phyloP scores from a whole-genome alignment of 257 asterid species.

The Salvia miltiorrhiza region DNA sequence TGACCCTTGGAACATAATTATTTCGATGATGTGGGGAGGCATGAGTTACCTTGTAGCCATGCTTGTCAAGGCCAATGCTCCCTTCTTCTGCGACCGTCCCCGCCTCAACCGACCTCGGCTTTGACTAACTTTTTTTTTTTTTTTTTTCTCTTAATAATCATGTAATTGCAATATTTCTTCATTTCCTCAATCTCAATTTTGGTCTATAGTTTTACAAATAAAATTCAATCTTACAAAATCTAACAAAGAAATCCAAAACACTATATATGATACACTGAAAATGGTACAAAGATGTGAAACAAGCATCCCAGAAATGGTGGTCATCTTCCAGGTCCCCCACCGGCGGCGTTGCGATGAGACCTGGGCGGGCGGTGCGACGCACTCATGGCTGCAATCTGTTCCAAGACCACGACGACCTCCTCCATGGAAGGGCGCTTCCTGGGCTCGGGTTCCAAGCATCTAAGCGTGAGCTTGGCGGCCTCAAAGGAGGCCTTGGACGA shows the following conservation, averaged over 20 bases:
- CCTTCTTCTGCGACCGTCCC: constrained; percentile 82
- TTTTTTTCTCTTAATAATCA: too few relatives aligned
- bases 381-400: constrained; percentile 29
- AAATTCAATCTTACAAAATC: background rate
- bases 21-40: constrained; percentile 77
- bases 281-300: background rate
- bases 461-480: constrained; percentile 38
- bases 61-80: constrained; percentile 69
- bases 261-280: background rate
- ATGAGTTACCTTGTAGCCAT: constrained; percentile 58
- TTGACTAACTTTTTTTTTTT: constrained; percentile 19
- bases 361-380: background rate
- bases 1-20: constrained; percentile 50
- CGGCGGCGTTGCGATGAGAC: too few relatives aligned
- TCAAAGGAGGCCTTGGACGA: constrained; percentile 31
- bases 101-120: constrained; percentile 67
- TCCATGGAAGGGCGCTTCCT: constrained; percentile 39
- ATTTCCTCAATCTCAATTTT: background rate
- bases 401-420: constrained; percentile 34
- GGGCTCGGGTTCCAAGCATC: constrained; percentile 39
- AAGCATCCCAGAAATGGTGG: background rate
- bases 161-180: background rate
- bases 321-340: background rate
- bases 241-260: background rate
- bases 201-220: too few relatives aligned